Base-by-base conservation (phyloP, 1,139 yeast genomes). In the Taphrina confusa region DNA sequence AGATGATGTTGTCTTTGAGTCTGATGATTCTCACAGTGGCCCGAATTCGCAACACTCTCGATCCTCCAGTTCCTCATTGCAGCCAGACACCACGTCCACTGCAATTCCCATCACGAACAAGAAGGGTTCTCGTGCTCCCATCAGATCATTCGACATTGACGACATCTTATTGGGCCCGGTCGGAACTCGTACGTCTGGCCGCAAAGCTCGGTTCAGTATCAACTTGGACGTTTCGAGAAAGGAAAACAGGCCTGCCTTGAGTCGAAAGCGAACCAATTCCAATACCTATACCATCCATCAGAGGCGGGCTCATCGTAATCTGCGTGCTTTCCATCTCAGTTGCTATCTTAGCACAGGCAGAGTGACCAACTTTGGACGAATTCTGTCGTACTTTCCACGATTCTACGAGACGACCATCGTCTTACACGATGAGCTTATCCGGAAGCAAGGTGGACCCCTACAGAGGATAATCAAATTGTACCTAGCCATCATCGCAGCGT, bases 401-500 rank as follows among this genome's bases (percentile, higher is more conserved):
- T 61, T 60, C 23, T 47, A 60, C 23, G 64, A 60, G 27, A 40
- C 61, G 23, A 55, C 58, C 31, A 55, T 52, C 33, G 45, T 31
- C 28, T 49, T 52, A 31, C 61, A 49, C 36, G 64, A 46, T 25
- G 54, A 44, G 27, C 49, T 63, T 45, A 56, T 62, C 22, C 56
- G 44, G 27, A 52, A 49, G 22, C 54, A 39, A 33, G 50, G 44
- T 14, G 61, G 61, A 25, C 65, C 63, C 4, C 23, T 60, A 51
- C 65, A 44, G 18, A 28, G 57, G 22, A 31, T 46, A 11, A 54
- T 28, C 46, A 59, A 62, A 34, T 45, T 61, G 8, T 63, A 63
- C 37, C 59, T 63, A 12, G 60, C 61, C 25, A 49, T 63, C 44
- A 59, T 63, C 64, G 64, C 64, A 4, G 65, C 64, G 3, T 59